Base-by-base conservation (phyloP, 495 filamentous ascomycete species). In the Melanomma pulvis-pyrius region DNA sequence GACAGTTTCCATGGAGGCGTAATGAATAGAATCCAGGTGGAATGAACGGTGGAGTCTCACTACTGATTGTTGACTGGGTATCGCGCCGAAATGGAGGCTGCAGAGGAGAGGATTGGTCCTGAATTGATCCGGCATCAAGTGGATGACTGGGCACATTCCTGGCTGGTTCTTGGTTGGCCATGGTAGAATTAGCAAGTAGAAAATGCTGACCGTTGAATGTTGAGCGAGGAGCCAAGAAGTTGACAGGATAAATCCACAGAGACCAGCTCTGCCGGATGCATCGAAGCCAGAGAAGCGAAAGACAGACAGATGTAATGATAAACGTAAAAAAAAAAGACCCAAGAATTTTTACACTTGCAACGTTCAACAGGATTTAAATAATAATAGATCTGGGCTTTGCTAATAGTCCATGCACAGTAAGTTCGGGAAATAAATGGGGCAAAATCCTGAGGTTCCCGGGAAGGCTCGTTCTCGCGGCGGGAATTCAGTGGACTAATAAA, bases 1-100 rank as follows among this genome's bases (percentile, higher is more conserved):
- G 57, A 44, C 65, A 68, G 22, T 51, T 68, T 29, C 65, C 65
- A 48, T 68, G 57, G 29, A 68, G 55, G 0, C 28, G 65, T 8
- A 68, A 24, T 4, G 11, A 34, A 28, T 61, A 68, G 19, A 24
- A 34, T 0, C 65, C 65, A 17, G 65, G 50, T n/a, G 48, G 48
- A 2, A 68, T 44, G n/a, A 59, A 28, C 8, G 19, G 13, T 19
- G n/a, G 11, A 17, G 6, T 52, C 4, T 15, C 41, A 19, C 57
- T 62, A n/a, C 22, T 28, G 22, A 29, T 32, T 21, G 57, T 61
- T 19, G 58, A 61, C 22, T 17, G 34, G 15, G 58, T 56, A 28
- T 68, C 30, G 25, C 19, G 48, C 50, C 63, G 29, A 5, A 19
- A 6, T n/a, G n/a, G 34, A 61, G 17, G 46, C n/a, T n/a, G 21